Conservation (phyloP, 805 yeast genomes). For the Saccharomycopsis sp. region DNA sequence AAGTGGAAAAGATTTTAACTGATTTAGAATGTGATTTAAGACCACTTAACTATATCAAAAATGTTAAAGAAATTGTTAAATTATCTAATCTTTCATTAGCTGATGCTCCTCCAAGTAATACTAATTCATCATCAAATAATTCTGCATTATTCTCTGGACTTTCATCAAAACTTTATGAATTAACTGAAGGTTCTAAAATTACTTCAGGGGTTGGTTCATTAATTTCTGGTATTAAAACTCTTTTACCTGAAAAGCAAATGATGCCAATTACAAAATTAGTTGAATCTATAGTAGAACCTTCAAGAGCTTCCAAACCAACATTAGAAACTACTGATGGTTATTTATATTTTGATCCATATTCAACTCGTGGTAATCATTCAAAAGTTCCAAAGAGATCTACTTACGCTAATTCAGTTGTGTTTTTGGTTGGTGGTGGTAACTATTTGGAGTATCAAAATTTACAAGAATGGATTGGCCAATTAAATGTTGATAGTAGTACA, state of each 20-base stretch:
- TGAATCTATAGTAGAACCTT: constrained; percentile 86
- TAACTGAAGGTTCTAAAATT: constrained; percentile 66
- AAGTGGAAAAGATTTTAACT: constrained; percentile 58
- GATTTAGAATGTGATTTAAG: constrained; percentile 53
- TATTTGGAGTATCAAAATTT: constrained; percentile 90
- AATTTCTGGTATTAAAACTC: constrained; percentile 78
- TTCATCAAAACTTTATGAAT: constrained; percentile 69
- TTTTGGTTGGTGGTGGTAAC: constrained; percentile 96
- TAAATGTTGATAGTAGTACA: constrained; percentile 30
- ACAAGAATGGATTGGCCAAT: constrained; percentile 69
- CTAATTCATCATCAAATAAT: constrained; percentile 29
- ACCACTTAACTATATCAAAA: constrained; percentile 67
- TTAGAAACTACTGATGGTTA: constrained; percentile 79
- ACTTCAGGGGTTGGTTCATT: constrained; percentile 87
- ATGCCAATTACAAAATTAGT: constrained; percentile 87
- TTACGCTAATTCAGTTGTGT: constrained; percentile 77
- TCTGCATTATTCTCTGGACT: constrained; percentile 65
- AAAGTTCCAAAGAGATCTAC: constrained; percentile 80
- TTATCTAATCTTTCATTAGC: constrained; percentile 35
- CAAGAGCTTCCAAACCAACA: constrained; percentile 53
- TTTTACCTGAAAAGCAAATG: constrained; percentile 81
- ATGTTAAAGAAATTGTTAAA: constrained; percentile 71
- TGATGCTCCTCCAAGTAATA: constrained; percentile 30
- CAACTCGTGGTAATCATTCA: constrained; percentile 81
- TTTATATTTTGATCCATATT: constrained; percentile 80